Evolutionary conservation across 2,329 filamentous ascomycete genomes (phyloP).

Genomic region (Botryotinia convoluta): DNA sequence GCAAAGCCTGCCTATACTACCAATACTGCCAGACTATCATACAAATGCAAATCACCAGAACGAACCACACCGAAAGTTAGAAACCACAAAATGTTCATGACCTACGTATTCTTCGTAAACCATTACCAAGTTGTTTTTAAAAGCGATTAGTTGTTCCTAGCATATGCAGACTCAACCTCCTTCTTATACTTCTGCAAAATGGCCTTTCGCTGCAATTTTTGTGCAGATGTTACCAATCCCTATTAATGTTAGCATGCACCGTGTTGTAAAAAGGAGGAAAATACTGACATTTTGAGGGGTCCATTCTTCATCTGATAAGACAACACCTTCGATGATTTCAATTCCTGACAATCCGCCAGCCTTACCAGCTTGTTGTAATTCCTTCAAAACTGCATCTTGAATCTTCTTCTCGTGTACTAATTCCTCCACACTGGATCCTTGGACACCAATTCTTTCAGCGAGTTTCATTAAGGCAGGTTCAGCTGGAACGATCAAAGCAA

Average conservation of each 20-base stretch:
- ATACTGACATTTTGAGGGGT: slow-evolving; percentile 75
- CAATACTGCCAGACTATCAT: slow-evolving; percentile 14
- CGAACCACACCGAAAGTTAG: not conserved
- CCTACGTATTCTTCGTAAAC: slow-evolving; percentile 13
- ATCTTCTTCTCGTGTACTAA: slow-evolving; percentile 68
- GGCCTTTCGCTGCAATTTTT: slow-evolving; percentile 69
- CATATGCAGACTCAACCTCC: slow-evolving; percentile 49
- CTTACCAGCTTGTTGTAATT: slow-evolving; percentile 63
- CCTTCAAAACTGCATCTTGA: slow-evolving; percentile 59
- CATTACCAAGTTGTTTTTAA: not conserved
- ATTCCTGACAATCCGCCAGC: slow-evolving; percentile 65
- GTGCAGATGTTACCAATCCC: slow-evolving; percentile 65
- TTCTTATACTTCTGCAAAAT: slow-evolving; percentile 61
- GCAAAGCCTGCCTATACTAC: slow-evolving; percentile 14
- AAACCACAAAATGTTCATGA: slow-evolving; percentile 3
- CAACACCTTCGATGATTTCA: slow-evolving; percentile 73
- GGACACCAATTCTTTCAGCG: slow-evolving; percentile 59
- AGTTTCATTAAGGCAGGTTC: slow-evolving; percentile 61
- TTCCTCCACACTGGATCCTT: slow-evolving; percentile 60
- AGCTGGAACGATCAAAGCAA: slow-evolving; percentile 74
- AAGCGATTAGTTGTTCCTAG: slow-evolving; percentile 25
- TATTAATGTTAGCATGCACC: slow-evolving; percentile 42
- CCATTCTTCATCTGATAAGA: slow-evolving; percentile 84
- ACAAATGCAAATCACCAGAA: slow-evolving; percentile 18
- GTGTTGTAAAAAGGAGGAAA: slow-evolving; percentile 27